Conservation (phyloP, 1,139 yeast species). For the Protomyces inouyei region DNA sequence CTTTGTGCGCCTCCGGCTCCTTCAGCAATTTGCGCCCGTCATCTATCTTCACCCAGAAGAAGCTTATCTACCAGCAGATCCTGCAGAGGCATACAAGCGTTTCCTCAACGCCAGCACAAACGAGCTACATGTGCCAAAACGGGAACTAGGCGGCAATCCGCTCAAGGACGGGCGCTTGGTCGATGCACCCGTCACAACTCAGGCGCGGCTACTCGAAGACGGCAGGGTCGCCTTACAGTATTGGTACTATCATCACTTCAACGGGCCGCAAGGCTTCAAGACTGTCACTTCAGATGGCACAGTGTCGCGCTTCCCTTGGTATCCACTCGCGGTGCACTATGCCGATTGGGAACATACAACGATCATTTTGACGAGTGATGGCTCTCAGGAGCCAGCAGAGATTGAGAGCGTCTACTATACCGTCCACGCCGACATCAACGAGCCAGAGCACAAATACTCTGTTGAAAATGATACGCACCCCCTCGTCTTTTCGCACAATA, state of each 20-base stretch:
- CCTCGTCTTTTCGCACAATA: slow-evolving; percentile 20
- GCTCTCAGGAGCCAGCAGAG: neutral
- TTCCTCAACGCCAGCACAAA: slow-evolving; percentile 16
- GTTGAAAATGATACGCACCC: slow-evolving; percentile 18
- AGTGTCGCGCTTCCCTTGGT: slow-evolving; percentile 21
- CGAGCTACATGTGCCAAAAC: slow-evolving; percentile 14
- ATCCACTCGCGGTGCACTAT: slow-evolving; percentile 24
- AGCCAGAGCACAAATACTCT: slow-evolving; percentile 9
- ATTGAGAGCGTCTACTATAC: slow-evolving; percentile 25
- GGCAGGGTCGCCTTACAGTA: slow-evolving; percentile 23
- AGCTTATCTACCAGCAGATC: slow-evolving; percentile 21
- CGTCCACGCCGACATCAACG: slow-evolving; percentile 27
- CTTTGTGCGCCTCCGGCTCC: neutral
- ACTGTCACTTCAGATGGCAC: slow-evolving; percentile 10
- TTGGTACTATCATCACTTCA: slow-evolving; percentile 24
- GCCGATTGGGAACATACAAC: slow-evolving; percentile 27
- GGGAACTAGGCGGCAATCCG: slow-evolving; percentile 5
- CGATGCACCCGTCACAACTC: slow-evolving; percentile 24
- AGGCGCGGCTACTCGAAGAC: slow-evolving; percentile 17
- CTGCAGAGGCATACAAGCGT: neutral
- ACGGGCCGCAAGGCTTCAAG: slow-evolving; percentile 26
- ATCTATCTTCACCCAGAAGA: slow-evolving; percentile 20
- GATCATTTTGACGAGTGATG: slow-evolving; percentile 4
- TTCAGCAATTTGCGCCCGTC: slow-evolving; percentile 12
- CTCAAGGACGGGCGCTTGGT: slow-evolving; percentile 3